These are phyloP conservation scores for Suillus subalutaceus DNA, from an alignment of 768 basidiomycete species.

Conservation along the genomic window DNA sequence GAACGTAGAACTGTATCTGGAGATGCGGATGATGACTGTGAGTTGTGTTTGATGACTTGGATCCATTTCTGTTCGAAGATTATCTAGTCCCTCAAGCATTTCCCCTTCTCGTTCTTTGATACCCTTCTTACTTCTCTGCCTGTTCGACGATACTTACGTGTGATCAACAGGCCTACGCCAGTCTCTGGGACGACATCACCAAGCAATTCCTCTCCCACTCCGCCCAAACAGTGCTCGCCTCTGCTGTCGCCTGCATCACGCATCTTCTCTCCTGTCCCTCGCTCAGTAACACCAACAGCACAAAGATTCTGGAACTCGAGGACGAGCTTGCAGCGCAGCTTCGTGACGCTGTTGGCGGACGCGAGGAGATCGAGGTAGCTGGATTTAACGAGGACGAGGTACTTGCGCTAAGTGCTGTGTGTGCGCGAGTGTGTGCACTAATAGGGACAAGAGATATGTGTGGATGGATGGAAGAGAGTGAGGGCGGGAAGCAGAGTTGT, in stretches of 20 bases:
- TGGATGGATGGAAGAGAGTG: conserved; percentile 85
- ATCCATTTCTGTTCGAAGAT: neutral
- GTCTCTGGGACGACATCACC: conserved; percentile 90
- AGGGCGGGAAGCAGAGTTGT: conserved; percentile 86
- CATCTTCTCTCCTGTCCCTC: conserved; percentile 74
- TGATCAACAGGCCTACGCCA: conserved; percentile 71
- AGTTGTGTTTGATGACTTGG: conserved; percentile 31
- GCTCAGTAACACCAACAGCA: conserved; percentile 81
- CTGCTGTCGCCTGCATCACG: conserved; percentile 71
- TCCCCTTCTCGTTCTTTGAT: neutral
- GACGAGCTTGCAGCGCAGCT: conserved; percentile 80
- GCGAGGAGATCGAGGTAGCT: conserved; percentile 84
- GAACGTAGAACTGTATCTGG: conserved; percentile 89
- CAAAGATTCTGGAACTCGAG: conserved; percentile 89
- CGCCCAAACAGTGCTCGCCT: conserved; percentile 70
- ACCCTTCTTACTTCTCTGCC: neutral
- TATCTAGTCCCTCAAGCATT: neutral
- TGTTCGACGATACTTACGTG: neutral
- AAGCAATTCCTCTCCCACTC: conserved; percentile 93
- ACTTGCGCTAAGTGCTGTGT: conserved; percentile 65
- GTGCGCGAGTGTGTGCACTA: conserved; percentile 71
- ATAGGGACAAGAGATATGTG: conserved; percentile 73
- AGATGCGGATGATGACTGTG: conserved; percentile 90
- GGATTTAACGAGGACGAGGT: conserved; percentile 87
- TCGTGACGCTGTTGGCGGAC: conserved; percentile 75